A percentile compares a stretch with the other conserved stretches of the same genome.
These are phyloP conservation scores for Inosperma sp. DNA, from an alignment of 768 basidiomycete species.

Conservation along the genomic window DNA sequence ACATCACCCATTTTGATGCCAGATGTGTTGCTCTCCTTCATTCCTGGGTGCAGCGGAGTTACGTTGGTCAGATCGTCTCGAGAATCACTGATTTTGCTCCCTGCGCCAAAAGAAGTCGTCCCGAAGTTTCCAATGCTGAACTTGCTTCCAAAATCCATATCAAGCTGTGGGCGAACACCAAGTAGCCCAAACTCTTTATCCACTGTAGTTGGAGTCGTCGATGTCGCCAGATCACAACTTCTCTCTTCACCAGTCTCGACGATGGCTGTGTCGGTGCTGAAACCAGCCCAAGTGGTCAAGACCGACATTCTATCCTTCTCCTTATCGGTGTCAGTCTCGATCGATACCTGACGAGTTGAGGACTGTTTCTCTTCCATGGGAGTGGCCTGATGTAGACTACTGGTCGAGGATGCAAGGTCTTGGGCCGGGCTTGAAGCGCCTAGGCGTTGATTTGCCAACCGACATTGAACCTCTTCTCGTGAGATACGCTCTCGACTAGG, in stretches of 20 bases:
- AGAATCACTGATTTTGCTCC: conserved; percentile 8
- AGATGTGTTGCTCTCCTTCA: conserved; percentile 23
- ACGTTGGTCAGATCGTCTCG: conserved; percentile 6
- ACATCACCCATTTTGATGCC: conserved; percentile 45
- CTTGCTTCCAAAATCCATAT: conserved; percentile 47
- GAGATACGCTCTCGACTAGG: conserved; percentile 25
- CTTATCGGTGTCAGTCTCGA: conserved; percentile 25
- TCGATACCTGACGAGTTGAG: conserved; percentile 3
- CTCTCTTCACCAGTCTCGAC: conserved; percentile 46
- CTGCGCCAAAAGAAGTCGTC: conserved; percentile 18
- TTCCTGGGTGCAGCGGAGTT: conserved; percentile 1
- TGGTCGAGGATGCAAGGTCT: conserved; percentile 7
- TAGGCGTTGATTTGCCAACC: conserved; percentile 18
- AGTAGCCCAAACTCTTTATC: conserved; percentile 34
- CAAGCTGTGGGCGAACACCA: conserved; percentile 22
- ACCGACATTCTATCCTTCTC: conserved; percentile 39
- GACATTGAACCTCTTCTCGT: conserved; percentile 24
- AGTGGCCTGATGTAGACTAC: conserved; percentile 12
- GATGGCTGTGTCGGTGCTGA: conserved; percentile 46
- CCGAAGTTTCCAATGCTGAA: conserved; percentile 40
- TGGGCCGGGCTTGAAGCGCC: conserved; percentile 17
- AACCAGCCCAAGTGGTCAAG: conserved; percentile 37
- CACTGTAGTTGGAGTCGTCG: conserved; percentile 14
- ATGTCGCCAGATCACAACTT: conserved; percentile 20
- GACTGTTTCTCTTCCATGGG: neutral